Conservation (phyloP, 169 alveolate genomes). For the Condylostoma magnum region DNA sequence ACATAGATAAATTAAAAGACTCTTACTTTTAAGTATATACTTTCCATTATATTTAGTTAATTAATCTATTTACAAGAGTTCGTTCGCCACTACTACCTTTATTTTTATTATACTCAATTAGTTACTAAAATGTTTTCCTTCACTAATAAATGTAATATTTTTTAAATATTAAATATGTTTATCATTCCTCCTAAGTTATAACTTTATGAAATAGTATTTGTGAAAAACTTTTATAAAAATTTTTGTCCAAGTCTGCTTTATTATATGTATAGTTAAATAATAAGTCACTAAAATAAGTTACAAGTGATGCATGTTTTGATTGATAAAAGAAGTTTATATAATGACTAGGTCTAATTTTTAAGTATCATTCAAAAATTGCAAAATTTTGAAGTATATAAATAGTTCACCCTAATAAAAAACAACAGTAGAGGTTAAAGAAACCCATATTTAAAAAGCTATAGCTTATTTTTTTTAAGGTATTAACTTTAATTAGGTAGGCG, state of each 20-base stretch:
- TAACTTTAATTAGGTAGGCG: background rate
- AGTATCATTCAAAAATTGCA: background rate
- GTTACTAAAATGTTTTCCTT: conserved; percentile 35
- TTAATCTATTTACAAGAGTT: background rate
- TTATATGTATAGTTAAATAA: no score
- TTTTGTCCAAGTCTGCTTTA: no score
- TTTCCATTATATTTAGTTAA: background rate
- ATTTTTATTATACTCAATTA: background rate
- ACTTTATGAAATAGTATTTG: no score
- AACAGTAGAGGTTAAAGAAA: conserved; percentile 16
- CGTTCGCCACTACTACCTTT: conserved; percentile 34
- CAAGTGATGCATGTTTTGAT: no score
- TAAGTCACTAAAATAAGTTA: no score
- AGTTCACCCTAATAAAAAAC: background rate
- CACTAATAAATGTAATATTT: no score
- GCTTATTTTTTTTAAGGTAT: background rate
- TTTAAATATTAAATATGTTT: no score
- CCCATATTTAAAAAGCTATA: background rate
- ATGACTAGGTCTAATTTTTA: no score
- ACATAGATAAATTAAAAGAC: background rate
- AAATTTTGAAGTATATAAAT: background rate
- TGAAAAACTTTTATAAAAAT: no score
- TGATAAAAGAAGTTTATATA: no score
- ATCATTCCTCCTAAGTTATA: no score
- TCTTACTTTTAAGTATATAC: background rate